phyloP scores from a whole-genome alignment of 208 protist genomes.

The Trypanosoma cruzi region DNA sequence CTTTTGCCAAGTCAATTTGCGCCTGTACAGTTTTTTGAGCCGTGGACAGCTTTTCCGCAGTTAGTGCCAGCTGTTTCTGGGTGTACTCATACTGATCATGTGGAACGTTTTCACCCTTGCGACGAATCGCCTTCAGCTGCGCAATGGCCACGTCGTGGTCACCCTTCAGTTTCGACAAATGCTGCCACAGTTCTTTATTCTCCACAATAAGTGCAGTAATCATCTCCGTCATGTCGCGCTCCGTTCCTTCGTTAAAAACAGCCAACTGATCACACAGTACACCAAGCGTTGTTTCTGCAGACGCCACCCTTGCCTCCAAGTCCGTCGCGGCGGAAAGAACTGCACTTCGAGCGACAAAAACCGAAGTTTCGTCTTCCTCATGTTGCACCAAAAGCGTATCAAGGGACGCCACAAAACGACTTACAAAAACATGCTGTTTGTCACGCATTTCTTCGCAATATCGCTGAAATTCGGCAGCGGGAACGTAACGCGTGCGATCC shows the following conservation, averaged over 20 bases:
- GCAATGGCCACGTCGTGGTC: slow-evolving; percentile 45
- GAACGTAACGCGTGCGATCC: slow-evolving; percentile 69
- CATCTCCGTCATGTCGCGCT: slow-evolving; percentile 53
- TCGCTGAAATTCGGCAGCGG: slow-evolving; percentile 49
- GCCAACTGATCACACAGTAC: slow-evolving; percentile 37
- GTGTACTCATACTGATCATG: slow-evolving; percentile 61
- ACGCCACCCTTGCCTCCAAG: slow-evolving; percentile 50
- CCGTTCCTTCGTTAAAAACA: slow-evolving; percentile 39
- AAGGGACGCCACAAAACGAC: slow-evolving; percentile 37
- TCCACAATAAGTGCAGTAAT: slow-evolving; percentile 58
- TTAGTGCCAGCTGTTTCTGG: slow-evolving; percentile 54
- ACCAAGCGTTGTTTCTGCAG: slow-evolving; percentile 52
- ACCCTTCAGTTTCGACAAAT: slow-evolving; percentile 55
- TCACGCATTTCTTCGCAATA: slow-evolving; percentile 43
- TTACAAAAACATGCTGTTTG: slow-evolving; percentile 37
- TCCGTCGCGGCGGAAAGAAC: slow-evolving; percentile 69
- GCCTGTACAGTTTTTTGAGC: slow-evolving; percentile 57
- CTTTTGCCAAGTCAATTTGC: slow-evolving; percentile 51
- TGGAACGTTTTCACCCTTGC: slow-evolving; percentile 43
- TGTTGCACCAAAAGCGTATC: slow-evolving; percentile 37
- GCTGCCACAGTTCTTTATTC: slow-evolving; percentile 77
- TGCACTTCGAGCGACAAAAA: slow-evolving; percentile 70
- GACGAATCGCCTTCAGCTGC: slow-evolving; percentile 39
- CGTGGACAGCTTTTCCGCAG: slow-evolving; percentile 58
- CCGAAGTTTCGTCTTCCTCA: slow-evolving; percentile 64